Conservation (phyloP, 2,329 filamentous ascomycete genomes). For the Aspergillus novoparasiticus region DNA sequence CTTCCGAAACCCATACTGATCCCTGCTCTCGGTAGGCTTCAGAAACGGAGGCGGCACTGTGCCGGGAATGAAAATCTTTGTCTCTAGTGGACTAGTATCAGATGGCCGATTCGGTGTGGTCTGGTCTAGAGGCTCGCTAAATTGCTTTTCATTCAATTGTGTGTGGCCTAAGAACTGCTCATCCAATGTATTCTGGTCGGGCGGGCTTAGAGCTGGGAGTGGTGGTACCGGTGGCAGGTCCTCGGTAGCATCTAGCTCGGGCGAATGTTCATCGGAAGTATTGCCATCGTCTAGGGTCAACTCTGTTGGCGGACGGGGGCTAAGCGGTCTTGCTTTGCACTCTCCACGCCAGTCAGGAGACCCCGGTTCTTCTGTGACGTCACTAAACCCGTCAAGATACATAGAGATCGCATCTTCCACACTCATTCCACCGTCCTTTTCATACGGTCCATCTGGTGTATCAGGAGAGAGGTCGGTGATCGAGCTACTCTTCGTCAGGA, state of each 20-base stretch:
- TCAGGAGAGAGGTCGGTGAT: slow-evolving; percentile 60
- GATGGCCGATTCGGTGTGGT: background rate
- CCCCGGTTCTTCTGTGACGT: slow-evolving; percentile 43
- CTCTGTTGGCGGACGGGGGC: slow-evolving; percentile 31
- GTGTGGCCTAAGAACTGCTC: slow-evolving; percentile 18
- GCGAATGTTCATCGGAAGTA: slow-evolving; percentile 21
- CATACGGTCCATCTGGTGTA: slow-evolving; percentile 69
- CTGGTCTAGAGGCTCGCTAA: slow-evolving; percentile 8
- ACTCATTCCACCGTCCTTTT: slow-evolving; percentile 55
- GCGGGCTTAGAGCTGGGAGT: slow-evolving; percentile 16
- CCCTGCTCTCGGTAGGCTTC: slow-evolving; percentile 53
- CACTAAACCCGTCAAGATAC: slow-evolving; percentile 61
- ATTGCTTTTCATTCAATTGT: slow-evolving; percentile 5
- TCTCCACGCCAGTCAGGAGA: slow-evolving; percentile 34
- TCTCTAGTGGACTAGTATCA: slow-evolving; percentile 8
- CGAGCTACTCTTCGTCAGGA: slow-evolving; percentile 77
- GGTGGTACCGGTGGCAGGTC: slow-evolving; percentile 25
- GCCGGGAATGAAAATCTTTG: slow-evolving; percentile 37
- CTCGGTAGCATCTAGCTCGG: slow-evolving; percentile 22
- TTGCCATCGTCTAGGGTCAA: slow-evolving; percentile 30
- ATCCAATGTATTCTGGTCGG: slow-evolving; percentile 15
- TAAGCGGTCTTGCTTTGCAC: slow-evolving; percentile 35
- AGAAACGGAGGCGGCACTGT: slow-evolving; percentile 41
- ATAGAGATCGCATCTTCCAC: slow-evolving; percentile 64
- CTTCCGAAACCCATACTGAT: slow-evolving; percentile 93